phyloP scores from a whole-genome alignment of 1,139 yeast genomes.

The Eremothecium cymbalariae region DNA sequence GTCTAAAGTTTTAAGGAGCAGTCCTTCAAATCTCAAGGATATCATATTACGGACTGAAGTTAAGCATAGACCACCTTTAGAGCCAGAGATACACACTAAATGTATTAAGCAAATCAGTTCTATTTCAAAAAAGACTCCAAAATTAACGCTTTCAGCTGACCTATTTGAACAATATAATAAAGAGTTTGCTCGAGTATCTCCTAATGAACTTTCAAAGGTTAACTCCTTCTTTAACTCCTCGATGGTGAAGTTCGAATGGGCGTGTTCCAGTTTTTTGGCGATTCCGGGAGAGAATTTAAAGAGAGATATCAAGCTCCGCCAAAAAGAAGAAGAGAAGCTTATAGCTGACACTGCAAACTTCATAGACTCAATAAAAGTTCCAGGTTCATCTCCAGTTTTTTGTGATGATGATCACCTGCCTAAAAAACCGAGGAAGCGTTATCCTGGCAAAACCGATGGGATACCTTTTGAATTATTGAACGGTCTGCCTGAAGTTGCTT shows the following conservation, averaged over 20 bases:
- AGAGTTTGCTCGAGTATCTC: constrained; percentile 34
- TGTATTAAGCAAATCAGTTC: too few species aligned
- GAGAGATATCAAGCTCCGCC: constrained; percentile 15
- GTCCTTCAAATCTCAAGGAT: too few species aligned
- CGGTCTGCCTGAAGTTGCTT: constrained; percentile 56
- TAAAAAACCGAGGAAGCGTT: constrained; percentile 8
- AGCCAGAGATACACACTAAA: too few species aligned
- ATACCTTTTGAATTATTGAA: constrained; percentile 23
- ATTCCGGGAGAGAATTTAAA: constrained; percentile 52
- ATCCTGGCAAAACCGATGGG: constrained; percentile 21
- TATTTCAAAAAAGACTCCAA: too few species aligned
- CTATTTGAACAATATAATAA: constrained; percentile 15
- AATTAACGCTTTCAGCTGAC: too few species aligned
- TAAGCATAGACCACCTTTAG: too few species aligned
- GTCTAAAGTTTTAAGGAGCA: too few species aligned
- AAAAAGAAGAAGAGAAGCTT: constrained; percentile 14
- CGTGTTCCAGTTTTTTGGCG: constrained; percentile 42
- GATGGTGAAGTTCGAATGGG: constrained; percentile 49
- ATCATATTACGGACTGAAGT: too few species aligned
- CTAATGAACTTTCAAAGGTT: constrained; percentile 28
- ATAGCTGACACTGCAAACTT: constrained; percentile 7
- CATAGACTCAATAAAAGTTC: too few species aligned
- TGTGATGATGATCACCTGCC: constrained; percentile 4
- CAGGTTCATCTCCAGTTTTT: constrained; percentile 7
- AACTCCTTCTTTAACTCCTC: constrained; percentile 41